Percentiles rank a stretch among this genome's conserved stretches.
phyloP scores from a whole-genome alignment of 306 rosid genomes.

The Cucurbita ficifolia region DNA sequence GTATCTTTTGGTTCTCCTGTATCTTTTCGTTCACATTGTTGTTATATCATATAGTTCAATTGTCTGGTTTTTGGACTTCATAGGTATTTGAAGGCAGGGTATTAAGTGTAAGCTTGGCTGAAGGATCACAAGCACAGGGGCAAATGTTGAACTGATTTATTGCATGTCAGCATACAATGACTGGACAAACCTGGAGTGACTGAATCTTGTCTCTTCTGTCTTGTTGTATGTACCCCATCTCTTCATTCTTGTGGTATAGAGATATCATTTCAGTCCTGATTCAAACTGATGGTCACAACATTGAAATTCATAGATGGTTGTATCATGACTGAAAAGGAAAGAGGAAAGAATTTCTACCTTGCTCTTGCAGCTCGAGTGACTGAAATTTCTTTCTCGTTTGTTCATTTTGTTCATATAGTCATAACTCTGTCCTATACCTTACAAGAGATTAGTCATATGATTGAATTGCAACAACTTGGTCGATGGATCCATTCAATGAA shows the following conservation, averaged over 20 bases:
- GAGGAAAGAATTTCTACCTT: background rate
- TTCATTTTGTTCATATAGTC: background rate
- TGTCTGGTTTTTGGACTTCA: slow-evolving; percentile 5
- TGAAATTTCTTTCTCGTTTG: background rate
- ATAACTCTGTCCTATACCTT: background rate
- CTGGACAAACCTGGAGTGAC: background rate
- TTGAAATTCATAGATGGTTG: background rate
- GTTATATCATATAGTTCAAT: background rate
- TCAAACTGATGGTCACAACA: background rate
- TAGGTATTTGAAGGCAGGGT: slow-evolving; percentile 83
- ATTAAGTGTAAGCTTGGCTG: slow-evolving; percentile 76
- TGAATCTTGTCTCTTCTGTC: background rate
- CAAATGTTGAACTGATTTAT: background rate
- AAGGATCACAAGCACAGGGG: slow-evolving; percentile 49
- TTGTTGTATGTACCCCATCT: background rate
- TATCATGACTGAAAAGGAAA: background rate
- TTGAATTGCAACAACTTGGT: no score
- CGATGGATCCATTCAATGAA: no score
- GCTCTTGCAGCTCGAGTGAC: background rate
- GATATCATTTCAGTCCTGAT: no score
- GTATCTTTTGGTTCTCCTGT: background rate
- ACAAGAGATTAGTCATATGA: background rate
- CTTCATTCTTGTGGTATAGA: no score
- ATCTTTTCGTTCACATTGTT: background rate
- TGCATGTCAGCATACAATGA: background rate